Percentiles rank a stretch among this genome's conserved stretches.
These are phyloP conservation scores for Populus pruinosa DNA, from an alignment of 345 rosid genomes.

Conservation along the genomic window DNA sequence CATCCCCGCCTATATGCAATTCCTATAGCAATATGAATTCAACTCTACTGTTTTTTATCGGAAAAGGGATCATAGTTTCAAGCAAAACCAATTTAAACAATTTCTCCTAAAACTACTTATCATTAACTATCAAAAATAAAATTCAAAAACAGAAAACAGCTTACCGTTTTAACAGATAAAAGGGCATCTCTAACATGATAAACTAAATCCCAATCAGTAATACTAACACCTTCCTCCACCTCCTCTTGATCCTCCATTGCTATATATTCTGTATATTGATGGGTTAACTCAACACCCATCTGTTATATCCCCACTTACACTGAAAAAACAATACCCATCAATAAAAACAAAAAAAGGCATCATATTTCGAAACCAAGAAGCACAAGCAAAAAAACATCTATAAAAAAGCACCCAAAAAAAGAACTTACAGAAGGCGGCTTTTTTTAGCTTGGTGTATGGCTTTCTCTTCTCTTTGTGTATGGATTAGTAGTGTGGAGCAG, in stretches of 20 bases:
- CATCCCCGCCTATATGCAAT: not conserved
- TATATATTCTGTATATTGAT: not conserved
- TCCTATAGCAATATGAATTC: not conserved
- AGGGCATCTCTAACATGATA: constrained; percentile 12
- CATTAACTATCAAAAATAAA: not conserved
- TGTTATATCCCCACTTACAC: not conserved
- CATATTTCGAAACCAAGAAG: not conserved
- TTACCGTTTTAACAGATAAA: constrained; percentile 7
- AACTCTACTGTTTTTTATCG: not conserved
- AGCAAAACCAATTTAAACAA: not conserved
- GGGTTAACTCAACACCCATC: constrained; percentile 22
- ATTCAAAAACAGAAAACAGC: not conserved
- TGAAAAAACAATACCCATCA: not conserved
- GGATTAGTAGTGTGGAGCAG: not conserved
- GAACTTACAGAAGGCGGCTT: not conserved
- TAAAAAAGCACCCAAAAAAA: too few species aligned
- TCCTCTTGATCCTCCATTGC: constrained; percentile 7
- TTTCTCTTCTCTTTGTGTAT: not conserved
- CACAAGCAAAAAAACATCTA: too few species aligned
- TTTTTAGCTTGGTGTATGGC: not conserved
- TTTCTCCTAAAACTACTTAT: not conserved
- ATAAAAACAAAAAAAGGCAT: not conserved
- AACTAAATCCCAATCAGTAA: constrained; percentile 12
- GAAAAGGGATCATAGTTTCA: not conserved
- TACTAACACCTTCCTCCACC: constrained; percentile 4